Conservation (phyloP, 371 early-diverging fungal species). For the Mortierella sp. region DNA sequence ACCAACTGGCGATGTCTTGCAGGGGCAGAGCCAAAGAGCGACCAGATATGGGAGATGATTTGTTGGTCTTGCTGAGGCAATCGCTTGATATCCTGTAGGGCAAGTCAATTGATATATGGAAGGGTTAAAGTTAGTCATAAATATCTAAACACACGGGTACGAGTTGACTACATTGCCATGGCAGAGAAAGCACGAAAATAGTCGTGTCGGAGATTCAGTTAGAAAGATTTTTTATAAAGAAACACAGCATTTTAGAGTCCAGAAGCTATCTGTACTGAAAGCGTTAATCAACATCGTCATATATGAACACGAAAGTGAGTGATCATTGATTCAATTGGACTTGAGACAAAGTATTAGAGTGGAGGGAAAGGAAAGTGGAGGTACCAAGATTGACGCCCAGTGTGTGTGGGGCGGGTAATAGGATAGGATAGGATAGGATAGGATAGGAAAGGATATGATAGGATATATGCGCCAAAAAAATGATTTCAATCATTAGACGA, state of each 20-base stretch:
- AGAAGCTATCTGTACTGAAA: no score
- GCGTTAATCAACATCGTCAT: background rate
- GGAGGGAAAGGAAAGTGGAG: background rate
- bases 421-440: background rate
- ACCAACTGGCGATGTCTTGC: conserved; percentile 65
- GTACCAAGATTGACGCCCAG: no score
- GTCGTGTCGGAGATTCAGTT: no score
- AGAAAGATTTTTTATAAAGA: background rate
- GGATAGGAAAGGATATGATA: background rate
- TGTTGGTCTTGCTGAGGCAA: conserved; percentile 58
- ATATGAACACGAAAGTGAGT: background rate
- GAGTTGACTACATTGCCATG: background rate
- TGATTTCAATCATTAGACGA: no score
- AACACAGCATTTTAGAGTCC: background rate
- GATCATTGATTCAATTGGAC: background rate
- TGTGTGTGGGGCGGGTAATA: no score
- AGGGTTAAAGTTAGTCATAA: conserved; percentile 17
- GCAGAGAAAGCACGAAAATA: background rate
- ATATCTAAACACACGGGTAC: background rate
- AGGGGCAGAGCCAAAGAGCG: conserved; percentile 61
- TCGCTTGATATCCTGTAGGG: conserved; percentile 47
- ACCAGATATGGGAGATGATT: conserved; percentile 65
- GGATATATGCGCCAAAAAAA: no score
- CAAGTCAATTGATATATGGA: no score
- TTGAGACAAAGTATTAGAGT: background rate